These are phyloP conservation scores for Serendipita indica DNA, from an alignment of 768 basidiomycete genomes.

Conservation along the genomic window DNA sequence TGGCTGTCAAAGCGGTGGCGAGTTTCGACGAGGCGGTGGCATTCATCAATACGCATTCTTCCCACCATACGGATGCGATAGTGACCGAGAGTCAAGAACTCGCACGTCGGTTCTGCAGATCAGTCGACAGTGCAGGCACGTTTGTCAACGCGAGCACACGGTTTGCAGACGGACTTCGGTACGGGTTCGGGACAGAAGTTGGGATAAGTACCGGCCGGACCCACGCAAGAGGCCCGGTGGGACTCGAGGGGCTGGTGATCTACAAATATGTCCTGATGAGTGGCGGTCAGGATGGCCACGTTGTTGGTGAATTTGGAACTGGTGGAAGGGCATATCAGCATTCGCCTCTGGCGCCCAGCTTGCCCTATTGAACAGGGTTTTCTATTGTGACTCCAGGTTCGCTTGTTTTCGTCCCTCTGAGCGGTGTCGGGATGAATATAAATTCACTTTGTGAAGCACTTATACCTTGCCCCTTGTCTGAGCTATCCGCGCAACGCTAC, in stretches of 20 bases:
- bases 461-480: no score
- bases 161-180: constrained; percentile 92
- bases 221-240: constrained; percentile 92
- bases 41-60: constrained; percentile 86
- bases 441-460: no score
- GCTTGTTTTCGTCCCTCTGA: no score
- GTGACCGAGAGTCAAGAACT: constrained; percentile 62
- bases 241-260: constrained; percentile 80
- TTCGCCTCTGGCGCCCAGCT: constrained; percentile 39
- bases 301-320: constrained; percentile 72
- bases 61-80: constrained; percentile 91
- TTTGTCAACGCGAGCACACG: constrained; percentile 92
- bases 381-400: no score
- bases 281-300: constrained; percentile 54
- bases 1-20: constrained; percentile 65
- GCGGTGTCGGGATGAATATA: no score
- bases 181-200: constrained; percentile 95
- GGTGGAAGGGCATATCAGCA: constrained; percentile 57
- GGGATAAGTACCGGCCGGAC: constrained; percentile 95
- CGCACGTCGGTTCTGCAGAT: constrained; percentile 62
- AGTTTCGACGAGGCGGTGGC: constrained; percentile 60
- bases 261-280: constrained; percentile 94
- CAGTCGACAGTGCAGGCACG: constrained; percentile 83
- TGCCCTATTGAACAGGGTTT: constrained; percentile 21
- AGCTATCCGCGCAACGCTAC: no score